A percentile compares a stretch with the other conserved stretches of the same genome.
Evolutionary conservation across 1,139 yeast genomes (phyloP).

Genomic region (Debaryomyces subglobosus): DNA sequence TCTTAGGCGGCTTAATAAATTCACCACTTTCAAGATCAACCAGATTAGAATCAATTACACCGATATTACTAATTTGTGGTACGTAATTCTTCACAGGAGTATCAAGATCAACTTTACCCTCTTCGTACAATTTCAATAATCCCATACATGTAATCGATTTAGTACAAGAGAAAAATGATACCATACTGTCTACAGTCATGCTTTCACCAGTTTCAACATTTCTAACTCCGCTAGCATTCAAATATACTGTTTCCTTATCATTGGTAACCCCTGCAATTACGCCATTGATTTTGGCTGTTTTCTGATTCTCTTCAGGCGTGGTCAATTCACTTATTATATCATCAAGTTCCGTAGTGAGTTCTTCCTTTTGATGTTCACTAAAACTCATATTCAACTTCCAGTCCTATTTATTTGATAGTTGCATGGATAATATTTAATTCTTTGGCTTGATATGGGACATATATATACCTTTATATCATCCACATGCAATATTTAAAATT

Average conservation of each 20-base stretch:
- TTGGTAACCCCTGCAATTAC: conserved; percentile 34
- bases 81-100: conserved; percentile 39
- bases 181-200: conserved; percentile 26
- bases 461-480: background rate
- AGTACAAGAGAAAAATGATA: conserved; percentile 50
- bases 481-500: background rate
- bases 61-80: conserved; percentile 46
- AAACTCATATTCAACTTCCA: conserved; percentile 3
- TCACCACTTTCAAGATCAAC: conserved; percentile 40
- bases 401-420: background rate
- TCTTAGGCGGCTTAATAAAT: conserved; percentile 29
- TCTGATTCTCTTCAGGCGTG: conserved; percentile 13
- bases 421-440: background rate
- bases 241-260: conserved; percentile 24
- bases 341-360: conserved; percentile 18
- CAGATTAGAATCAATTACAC: conserved; percentile 40
- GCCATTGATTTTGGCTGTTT: conserved; percentile 26
- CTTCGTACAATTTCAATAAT: conserved; percentile 47
- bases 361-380: conserved; percentile 15
- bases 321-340: conserved; percentile 18
- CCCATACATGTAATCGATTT: conserved; percentile 53
- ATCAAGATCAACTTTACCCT: conserved; percentile 46
- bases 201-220: conserved; percentile 22
- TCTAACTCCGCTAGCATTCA: conserved; percentile 28
- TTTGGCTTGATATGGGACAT: background rate